Evolutionary conservation across 257 asterid species (phyloP).

Genomic region (Salvia rosmarinus): DNA sequence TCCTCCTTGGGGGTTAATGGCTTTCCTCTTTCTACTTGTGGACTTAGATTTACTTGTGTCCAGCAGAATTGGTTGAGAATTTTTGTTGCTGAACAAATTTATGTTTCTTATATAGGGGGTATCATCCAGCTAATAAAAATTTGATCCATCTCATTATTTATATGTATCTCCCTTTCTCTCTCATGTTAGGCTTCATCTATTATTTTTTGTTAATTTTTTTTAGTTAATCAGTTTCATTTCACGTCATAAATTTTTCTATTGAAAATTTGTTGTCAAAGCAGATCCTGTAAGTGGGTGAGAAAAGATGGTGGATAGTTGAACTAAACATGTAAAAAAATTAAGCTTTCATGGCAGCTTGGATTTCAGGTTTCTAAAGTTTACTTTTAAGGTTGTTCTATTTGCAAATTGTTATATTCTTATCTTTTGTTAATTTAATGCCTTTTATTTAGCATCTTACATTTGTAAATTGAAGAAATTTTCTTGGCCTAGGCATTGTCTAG

Average conservation of each 20-base stretch:
- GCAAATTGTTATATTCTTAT: not conserved
- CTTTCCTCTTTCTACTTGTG: constrained; percentile 12
- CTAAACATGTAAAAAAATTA: not conserved
- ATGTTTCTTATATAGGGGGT: constrained; percentile 24
- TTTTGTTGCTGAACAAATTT: constrained; percentile 33
- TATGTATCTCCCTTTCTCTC: too few species aligned
- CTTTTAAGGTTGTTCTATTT: not conserved
- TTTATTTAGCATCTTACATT: too few species aligned
- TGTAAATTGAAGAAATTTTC: too few species aligned
- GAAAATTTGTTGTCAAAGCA: not conserved
- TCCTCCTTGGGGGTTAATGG: not conserved
- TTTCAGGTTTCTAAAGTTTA: not conserved
- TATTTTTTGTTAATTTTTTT: too few species aligned
- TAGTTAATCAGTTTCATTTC: not conserved
- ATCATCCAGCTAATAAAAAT: constrained; percentile 15
- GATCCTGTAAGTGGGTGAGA: not conserved
- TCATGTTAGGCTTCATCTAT: too few species aligned
- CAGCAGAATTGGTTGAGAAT: constrained; percentile 1
- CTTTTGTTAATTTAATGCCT: not conserved
- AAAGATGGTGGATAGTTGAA: not conserved
- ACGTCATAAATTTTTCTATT: not conserved
- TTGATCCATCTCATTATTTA: not conserved
- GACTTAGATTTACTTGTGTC: constrained; percentile 23
- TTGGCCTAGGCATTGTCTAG: too few species aligned
- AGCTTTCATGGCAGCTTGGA: not conserved